Base-by-base conservation (phyloP, 345 rosid genomes). In the Physaria fendleri region DNA sequence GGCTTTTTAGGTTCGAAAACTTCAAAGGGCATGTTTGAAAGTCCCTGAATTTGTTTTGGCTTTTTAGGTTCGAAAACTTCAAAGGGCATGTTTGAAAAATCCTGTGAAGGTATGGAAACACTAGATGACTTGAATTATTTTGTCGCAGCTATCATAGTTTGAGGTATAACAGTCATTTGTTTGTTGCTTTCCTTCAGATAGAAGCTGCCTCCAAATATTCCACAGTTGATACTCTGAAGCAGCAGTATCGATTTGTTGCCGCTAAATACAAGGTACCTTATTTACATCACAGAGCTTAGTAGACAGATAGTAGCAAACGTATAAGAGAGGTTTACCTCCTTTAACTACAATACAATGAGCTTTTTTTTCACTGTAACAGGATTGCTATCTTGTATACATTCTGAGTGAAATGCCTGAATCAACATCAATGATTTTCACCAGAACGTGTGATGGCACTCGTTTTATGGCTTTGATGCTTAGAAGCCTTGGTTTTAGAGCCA, bases 131-230 rank as follows among this genome's bases (percentile, higher is more conserved):
- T 12, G 8, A 29, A 7, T 38, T 27, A 10, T 30, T 21, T 45
- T 45, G 18, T 34, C 44, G 16, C 45, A 49, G 25, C 35, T 33
- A 8, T 57, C 35, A 6, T 60, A 29, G 13, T 52, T 35, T 15
- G 2, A 35, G 13, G 18, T 63, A 8, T 55, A 45, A 55, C 50
- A 8, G 8, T 38, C 47, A 16, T 29, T 59, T 51, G 46, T 21
- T 32, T 23, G 5, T 62, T 47, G 10, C 13, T 60, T 68, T 9
- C 45, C 50, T 44, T 27, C 77, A 93, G 97, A 89, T 89, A 72
- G 94, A 93, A 80, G 94, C 97, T 54, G 80, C 90, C 42, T 81
- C 94, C 2, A 93, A 89, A 65, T 89, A 93, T 77, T 93, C 97
- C 29, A 93, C 95, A 14, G 95, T 86, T 25, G 97, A 89, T 58